These are phyloP conservation scores for Lactifluus subvellereus DNA, from an alignment of 768 basidiomycete genomes.

Conservation along the genomic window DNA sequence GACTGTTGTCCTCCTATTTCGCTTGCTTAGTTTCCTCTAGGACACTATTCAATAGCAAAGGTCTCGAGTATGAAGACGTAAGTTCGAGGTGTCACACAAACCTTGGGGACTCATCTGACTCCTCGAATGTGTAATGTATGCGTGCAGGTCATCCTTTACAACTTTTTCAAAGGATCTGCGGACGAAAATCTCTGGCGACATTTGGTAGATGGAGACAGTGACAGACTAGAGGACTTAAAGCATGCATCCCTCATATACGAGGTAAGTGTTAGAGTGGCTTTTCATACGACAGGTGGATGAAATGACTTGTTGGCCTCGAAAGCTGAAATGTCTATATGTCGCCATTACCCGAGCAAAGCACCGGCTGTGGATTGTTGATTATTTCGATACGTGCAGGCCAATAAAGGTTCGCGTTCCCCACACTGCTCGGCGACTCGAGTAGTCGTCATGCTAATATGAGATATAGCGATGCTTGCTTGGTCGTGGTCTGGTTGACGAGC, in stretches of 20 bases:
- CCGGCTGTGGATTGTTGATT: slow-evolving; percentile 64
- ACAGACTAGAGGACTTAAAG: not conserved
- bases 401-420: slow-evolving; percentile 41
- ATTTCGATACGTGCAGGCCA: slow-evolving; percentile 40
- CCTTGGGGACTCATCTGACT: not conserved
- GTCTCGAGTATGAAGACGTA: slow-evolving; percentile 62
- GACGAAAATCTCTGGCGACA: slow-evolving; percentile 30
- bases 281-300: not conserved
- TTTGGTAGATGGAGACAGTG: not conserved
- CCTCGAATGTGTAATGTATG: not conserved
- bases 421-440: slow-evolving; percentile 9
- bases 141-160: slow-evolving; percentile 59
- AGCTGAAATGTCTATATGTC: slow-evolving; percentile 68
- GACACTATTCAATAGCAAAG: slow-evolving; percentile 61
- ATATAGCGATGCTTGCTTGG: slow-evolving; percentile 7
- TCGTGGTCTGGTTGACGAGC: not conserved
- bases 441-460: not conserved
- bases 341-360: slow-evolving; percentile 65
- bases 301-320: not conserved
- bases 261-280: not conserved
- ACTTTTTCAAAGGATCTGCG: slow-evolving; percentile 66
- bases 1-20: not conserved
- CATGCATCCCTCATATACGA: slow-evolving; percentile 7
- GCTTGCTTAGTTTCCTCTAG: slow-evolving; percentile 18
- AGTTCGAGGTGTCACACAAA: not conserved